Base-by-base conservation (phyloP, 371 early-diverging fungal genomes). In the Rhizopus stolonifer region DNA sequence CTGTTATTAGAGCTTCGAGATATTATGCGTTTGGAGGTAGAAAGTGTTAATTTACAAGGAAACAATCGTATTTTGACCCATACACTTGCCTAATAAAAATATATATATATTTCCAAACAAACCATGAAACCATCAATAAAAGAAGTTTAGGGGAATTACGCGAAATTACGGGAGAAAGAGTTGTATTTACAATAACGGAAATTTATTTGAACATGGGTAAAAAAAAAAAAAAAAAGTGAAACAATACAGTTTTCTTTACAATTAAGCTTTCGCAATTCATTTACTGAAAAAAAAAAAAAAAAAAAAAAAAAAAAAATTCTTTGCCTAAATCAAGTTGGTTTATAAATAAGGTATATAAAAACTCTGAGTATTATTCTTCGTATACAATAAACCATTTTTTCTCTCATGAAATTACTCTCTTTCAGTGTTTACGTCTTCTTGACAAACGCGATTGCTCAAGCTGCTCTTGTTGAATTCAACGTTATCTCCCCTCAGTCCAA, bases 401-500 rank as follows among this genome's bases (percentile, higher is more conserved):
- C 14, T 14, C 4, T 5, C 14, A 36, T 36, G 36, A 11, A 36
- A 11, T 0, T 36, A 36, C 18, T 42, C 13, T 42, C 42, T 21
- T 42, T n/a, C 22, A 21, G 42, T 21, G 9, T 42, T 21, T 42
- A 21, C 19, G 21, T 7, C 8, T 13, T 42, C 13, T 42, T 42
- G 21, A 13, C 22, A 2, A 21, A 11, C 11, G 6, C 42, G 18
- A 4, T 21, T 19, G 58, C 33, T 10, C 39, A 71, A 26, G 79
- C 79, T 18, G 70, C 74, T 8, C 38, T 54, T 24, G 69, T 75
- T 31, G 58, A 58, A 33, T 82, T 82, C 49, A 68, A 67, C 29
- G 79, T 82, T 7, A 49, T 82, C 11, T 77, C 80, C 14, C 82
- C 82, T 6, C 70, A 65, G 22, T 67, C 68, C 0, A 64, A 53